A percentile compares a stretch with the other conserved stretches of the same genome.
phyloP scores from a whole-genome alignment of 306 rosid species.

The Trichosanthes truncata region DNA sequence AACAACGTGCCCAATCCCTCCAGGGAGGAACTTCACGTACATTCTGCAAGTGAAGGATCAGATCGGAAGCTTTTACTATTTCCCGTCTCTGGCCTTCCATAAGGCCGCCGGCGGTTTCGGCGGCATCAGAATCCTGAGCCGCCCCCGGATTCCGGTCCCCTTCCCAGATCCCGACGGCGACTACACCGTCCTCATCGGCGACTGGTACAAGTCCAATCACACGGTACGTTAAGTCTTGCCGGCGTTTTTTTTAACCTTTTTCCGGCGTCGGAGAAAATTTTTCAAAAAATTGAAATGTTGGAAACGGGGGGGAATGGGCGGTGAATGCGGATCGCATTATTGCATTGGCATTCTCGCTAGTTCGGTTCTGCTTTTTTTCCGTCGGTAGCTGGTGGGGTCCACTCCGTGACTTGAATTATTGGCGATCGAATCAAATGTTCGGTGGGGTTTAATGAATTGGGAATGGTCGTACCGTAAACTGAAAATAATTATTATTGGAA shows the following conservation, averaged over 20 bases:
- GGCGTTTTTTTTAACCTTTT: neutral
- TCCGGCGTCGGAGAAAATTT: too few relatives aligned
- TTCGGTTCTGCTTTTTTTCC: neutral
- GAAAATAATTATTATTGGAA: neutral
- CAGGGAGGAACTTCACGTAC: conserved; percentile 80
- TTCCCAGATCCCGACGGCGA: conserved; percentile 89
- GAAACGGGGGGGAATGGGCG: neutral
- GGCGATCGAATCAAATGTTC: neutral
- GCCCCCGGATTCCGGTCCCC: conserved; percentile 90
- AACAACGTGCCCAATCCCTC: conserved; percentile 96
- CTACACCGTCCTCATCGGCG: conserved; percentile 83
- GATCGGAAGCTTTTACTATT: conserved; percentile 89
- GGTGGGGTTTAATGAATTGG: neutral
- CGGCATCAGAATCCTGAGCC: conserved; percentile 85
- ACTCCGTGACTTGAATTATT: neutral
- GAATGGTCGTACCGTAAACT: neutral
- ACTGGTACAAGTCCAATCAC: conserved; percentile 88
- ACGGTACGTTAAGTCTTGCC: conserved; percentile 33
- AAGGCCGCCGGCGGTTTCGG: conserved; percentile 98
- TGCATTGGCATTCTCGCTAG: neutral
- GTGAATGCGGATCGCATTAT: neutral
- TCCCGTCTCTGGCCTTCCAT: conserved; percentile 91
- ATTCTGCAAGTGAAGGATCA: conserved; percentile 97
- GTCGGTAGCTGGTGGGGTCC: conserved; percentile 6
- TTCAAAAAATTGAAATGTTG: neutral